A percentile compares a stretch with the other conserved stretches of the same genome.
Evolutionary conservation across 768 basidiomycete species (phyloP).

Genomic region (Suillus alpinus): DNA sequence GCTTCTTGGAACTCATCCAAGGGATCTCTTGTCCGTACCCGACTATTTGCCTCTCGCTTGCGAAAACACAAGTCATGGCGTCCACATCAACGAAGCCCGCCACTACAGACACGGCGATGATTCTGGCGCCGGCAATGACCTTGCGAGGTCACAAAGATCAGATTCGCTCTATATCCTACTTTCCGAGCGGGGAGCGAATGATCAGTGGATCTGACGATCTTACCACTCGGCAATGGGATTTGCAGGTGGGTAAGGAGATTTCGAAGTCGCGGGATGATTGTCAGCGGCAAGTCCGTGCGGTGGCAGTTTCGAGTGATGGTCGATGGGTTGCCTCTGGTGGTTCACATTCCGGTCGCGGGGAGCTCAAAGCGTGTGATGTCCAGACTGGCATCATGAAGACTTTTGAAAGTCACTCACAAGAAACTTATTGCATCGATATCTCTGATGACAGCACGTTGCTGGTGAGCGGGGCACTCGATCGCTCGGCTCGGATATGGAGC

Average conservation of each 20-base stretch:
- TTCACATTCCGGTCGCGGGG: not conserved
- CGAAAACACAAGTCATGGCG: not conserved
- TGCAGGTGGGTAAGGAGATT: not conserved
- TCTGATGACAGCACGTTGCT: not conserved
- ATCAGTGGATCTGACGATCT: not conserved
- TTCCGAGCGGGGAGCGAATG: not conserved
- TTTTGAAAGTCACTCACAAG: not conserved
- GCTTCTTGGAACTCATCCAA: not conserved
- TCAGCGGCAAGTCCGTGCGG: not conserved
- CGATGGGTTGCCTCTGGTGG: not conserved
- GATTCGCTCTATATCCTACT: not conserved
- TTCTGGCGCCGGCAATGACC: not conserved
- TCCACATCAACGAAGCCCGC: not conserved
- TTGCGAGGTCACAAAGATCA: not conserved
- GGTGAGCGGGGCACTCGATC: not conserved
- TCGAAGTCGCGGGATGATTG: not conserved
- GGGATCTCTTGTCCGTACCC: not conserved
- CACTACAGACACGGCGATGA: not conserved
- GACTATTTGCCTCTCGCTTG: not conserved
- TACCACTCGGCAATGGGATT: not conserved
- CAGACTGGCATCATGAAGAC: not conserved
- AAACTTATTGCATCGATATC: not conserved
- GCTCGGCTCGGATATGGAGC: not conserved
- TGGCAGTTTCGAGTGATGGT: not conserved
- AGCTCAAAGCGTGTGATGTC: not conserved